These are phyloP conservation scores for Immersiella caudata DNA, from an alignment of 495 filamentous ascomycete species.

Conservation along the genomic window DNA sequence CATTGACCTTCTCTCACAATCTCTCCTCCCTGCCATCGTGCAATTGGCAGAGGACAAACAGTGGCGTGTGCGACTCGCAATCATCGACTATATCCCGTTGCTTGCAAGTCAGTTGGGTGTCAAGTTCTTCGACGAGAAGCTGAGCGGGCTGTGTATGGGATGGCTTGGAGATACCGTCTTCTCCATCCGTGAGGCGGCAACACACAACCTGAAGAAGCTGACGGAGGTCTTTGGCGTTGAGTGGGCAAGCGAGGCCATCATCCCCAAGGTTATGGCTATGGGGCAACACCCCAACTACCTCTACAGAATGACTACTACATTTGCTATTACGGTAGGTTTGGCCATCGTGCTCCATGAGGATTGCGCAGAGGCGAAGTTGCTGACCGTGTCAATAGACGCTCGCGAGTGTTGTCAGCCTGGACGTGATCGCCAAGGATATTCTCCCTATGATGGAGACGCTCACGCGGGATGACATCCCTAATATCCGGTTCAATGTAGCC, in stretches of 20 bases:
- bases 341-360: background rate
- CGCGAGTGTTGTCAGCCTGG: conserved; percentile 85
- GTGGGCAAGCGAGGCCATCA: conserved; percentile 96
- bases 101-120: conserved; percentile 95
- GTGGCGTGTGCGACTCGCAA: conserved; percentile 96
- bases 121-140: conserved; percentile 97
- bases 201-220: conserved; percentile 94
- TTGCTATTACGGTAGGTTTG: conserved; percentile 86
- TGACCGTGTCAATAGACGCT: conserved; percentile 70
- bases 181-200: conserved; percentile 95
- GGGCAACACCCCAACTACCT: conserved; percentile 97
- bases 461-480: conserved; percentile 90
- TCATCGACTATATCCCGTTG: conserved; percentile 98
- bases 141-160: conserved; percentile 93
- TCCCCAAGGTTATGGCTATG: conserved; percentile 98
- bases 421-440: conserved; percentile 89
- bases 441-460: conserved; percentile 95
- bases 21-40: conserved; percentile 95
- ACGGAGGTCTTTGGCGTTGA: conserved; percentile 98
- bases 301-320: conserved; percentile 99
- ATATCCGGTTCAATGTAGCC: conserved; percentile 98
- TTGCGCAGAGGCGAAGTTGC: background rate
- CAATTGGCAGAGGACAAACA: conserved; percentile 98
- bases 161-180: conserved; percentile 99
- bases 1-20: conserved; percentile 94